Evolutionary conservation across 805 yeast genomes (phyloP).

Genomic region (Yarrowia phangngaensis): DNA sequence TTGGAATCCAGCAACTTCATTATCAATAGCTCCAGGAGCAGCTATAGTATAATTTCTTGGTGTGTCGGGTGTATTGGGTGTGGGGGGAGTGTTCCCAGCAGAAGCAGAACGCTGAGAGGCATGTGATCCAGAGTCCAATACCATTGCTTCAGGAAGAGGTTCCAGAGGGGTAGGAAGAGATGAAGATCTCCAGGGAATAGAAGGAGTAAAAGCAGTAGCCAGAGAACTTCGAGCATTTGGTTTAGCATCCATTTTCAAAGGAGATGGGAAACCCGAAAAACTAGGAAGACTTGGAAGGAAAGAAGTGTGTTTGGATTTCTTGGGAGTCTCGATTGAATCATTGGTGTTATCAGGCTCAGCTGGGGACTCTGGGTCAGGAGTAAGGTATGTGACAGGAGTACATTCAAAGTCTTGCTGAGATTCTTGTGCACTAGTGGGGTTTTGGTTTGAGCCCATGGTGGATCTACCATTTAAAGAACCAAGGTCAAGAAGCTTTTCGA

Average conservation of each 20-base stretch:
- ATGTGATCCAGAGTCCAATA: slow-evolving; percentile 12
- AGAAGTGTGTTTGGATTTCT: slow-evolving; percentile 6
- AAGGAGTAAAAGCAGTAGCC: slow-evolving; percentile 20
- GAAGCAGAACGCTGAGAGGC: background rate
- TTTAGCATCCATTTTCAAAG: slow-evolving; percentile 21
- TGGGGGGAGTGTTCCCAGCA: background rate
- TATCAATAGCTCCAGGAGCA: slow-evolving; percentile 17
- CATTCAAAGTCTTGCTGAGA: background rate
- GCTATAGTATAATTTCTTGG: slow-evolving; percentile 15
- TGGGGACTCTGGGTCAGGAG: slow-evolving; percentile 17
- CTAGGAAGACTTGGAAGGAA: too few relatives aligned
- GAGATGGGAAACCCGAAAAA: too few relatives aligned
- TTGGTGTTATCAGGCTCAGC: too few relatives aligned
- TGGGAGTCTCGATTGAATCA: too few relatives aligned
- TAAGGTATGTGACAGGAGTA: slow-evolving; percentile 12
- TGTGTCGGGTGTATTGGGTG: slow-evolving; percentile 4
- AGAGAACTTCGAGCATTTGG: slow-evolving; percentile 23
- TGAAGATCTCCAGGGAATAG: slow-evolving; percentile 9
- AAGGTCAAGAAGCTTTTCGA: slow-evolving; percentile 17
- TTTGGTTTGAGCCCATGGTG: slow-evolving; percentile 1
- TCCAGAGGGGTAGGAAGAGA: slow-evolving; percentile 21
- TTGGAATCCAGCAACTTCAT: slow-evolving; percentile 16
- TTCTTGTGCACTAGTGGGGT: background rate
- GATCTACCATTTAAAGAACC: slow-evolving; percentile 8
- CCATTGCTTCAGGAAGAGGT: slow-evolving; percentile 25